These are phyloP conservation scores for Chaetomium tenue DNA, from an alignment of 495 filamentous ascomycete genomes.

Conservation along the genomic window DNA sequence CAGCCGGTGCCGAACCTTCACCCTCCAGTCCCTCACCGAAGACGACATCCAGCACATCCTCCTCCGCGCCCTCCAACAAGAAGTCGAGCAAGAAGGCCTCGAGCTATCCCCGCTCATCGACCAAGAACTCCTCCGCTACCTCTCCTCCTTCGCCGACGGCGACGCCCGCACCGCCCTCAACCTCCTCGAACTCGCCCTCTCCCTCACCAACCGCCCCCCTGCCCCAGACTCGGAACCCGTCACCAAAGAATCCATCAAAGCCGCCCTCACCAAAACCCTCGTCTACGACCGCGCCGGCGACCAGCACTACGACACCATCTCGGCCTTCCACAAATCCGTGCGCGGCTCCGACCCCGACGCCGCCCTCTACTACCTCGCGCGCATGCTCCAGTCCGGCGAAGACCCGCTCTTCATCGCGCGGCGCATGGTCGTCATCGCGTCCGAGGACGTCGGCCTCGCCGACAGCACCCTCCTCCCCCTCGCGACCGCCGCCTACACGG, in stretches of 20 bases:
- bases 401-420: constrained; percentile 91
- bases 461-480: constrained; percentile 82
- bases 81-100: constrained; percentile 39
- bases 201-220: constrained; percentile 40
- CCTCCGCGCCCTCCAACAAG: constrained; percentile 64
- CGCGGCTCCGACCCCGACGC: constrained; percentile 85
- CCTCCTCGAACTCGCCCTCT: constrained; percentile 81
- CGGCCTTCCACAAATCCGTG: constrained; percentile 93
- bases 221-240: constrained; percentile 30
- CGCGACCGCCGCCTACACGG: constrained; percentile 78
- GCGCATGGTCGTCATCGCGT: constrained; percentile 85
- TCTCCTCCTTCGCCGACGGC: constrained; percentile 82
- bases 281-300: constrained; percentile 95
- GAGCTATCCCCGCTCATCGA: constrained; percentile 62
- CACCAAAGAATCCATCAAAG: constrained; percentile 69
- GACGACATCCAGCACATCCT: constrained; percentile 72
- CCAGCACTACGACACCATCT: constrained; percentile 94
- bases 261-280: constrained; percentile 78
- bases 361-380: constrained; percentile 85
- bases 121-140: constrained; percentile 71
- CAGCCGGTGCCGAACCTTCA: constrained; percentile 88
- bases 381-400: constrained; percentile 96
- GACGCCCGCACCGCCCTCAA: constrained; percentile 92
- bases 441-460: constrained; percentile 88
- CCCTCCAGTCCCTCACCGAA: constrained; percentile 68